A percentile compares a stretch with the other conserved stretches of the same genome.
Evolutionary conservation across 1,139 yeast species (phyloP).

Genomic region (Geotrichum carabidarum): DNA sequence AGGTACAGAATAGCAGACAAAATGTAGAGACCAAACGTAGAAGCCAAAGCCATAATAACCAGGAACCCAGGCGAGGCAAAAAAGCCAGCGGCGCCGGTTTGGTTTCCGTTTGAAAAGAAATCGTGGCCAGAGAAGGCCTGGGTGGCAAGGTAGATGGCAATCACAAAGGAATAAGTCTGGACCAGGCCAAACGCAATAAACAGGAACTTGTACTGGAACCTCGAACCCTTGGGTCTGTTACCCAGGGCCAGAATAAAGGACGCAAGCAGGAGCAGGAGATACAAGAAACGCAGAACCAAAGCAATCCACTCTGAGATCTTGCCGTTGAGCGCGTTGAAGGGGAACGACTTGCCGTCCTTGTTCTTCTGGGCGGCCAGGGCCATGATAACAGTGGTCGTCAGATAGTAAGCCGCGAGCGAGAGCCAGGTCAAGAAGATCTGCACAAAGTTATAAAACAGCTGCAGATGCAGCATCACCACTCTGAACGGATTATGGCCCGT

Average conservation of each 20-base stretch:
- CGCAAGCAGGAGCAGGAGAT: slow-evolving; percentile 35
- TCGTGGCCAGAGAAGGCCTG: slow-evolving; percentile 32
- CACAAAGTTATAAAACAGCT: slow-evolving; percentile 69
- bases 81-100: slow-evolving; percentile 34
- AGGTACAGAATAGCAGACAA: slow-evolving; percentile 64
- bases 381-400: slow-evolving; percentile 56
- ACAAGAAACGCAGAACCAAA: slow-evolving; percentile 37
- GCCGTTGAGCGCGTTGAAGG: slow-evolving; percentile 14
- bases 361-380: slow-evolving; percentile 38
- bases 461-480: slow-evolving; percentile 67
- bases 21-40: slow-evolving; percentile 88
- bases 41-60: slow-evolving; percentile 73
- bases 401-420: slow-evolving; percentile 71
- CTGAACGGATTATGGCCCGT: slow-evolving; percentile 73
- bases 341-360: background rate
- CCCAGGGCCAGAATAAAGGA: slow-evolving; percentile 44
- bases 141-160: slow-evolving; percentile 40
- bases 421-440: slow-evolving; percentile 73
- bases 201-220: slow-evolving; percentile 34
- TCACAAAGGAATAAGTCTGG: slow-evolving; percentile 38
- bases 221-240: slow-evolving; percentile 42
- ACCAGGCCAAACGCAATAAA: slow-evolving; percentile 39
- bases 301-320: slow-evolving; percentile 33
- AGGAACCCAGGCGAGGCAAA: slow-evolving; percentile 37
- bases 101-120: background rate